These are phyloP conservation scores for Umbelopsis sp. DNA, from an alignment of 192 early-diverging fungal genomes.

Conservation along the genomic window DNA sequence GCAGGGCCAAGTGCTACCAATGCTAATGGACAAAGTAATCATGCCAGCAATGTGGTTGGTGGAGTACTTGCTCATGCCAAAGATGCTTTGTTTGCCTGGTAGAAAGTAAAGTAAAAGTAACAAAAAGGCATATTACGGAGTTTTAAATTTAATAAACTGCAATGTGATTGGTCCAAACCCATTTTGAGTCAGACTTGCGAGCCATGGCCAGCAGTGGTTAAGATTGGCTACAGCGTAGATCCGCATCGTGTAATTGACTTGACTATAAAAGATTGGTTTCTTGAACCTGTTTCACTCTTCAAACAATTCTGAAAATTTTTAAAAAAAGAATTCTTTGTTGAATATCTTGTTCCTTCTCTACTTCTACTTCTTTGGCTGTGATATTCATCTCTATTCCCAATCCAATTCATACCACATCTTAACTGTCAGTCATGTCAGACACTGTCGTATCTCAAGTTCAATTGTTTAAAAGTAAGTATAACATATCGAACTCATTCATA, in stretches of 20 bases:
- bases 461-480: neutral
- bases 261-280: slow-evolving; percentile 3
- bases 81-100: slow-evolving; percentile 12
- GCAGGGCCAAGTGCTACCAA: neutral
- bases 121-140: neutral
- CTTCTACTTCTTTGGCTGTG: neutral
- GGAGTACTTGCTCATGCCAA: slow-evolving; percentile 6
- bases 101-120: too few relatives aligned
- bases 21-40: slow-evolving; percentile 5
- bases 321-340: neutral
- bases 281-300: neutral
- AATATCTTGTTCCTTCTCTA: neutral
- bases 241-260: neutral
- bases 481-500: neutral
- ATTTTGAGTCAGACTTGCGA: slow-evolving; percentile 19
- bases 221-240: slow-evolving; percentile 14
- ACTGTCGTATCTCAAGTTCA: neutral
- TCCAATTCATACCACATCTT: neutral
- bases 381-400: neutral
- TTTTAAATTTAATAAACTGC: neutral
- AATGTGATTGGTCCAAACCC: neutral
- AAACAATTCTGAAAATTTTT: neutral
- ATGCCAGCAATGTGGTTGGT: neutral
- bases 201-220: neutral
- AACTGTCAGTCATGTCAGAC: neutral